Conservation (phyloP, 768 basidiomycete genomes). For the Macrocybe gigantea region DNA sequence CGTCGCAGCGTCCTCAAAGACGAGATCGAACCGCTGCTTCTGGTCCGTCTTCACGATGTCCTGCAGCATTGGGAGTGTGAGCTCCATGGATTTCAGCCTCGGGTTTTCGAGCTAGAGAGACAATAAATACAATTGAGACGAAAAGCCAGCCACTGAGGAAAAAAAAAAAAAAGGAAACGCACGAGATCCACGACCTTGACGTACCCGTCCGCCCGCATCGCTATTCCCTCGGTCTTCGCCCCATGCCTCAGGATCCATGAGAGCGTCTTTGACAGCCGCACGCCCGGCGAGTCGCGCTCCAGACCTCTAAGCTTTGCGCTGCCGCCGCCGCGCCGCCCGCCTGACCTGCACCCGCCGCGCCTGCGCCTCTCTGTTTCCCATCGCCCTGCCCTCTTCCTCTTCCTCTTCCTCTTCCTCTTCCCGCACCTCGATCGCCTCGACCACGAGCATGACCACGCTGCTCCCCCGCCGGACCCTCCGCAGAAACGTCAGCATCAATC, state of each 20-base stretch:
- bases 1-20: conserved; percentile 40
- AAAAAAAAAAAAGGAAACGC: conserved; percentile 21
- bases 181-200: conserved; percentile 81
- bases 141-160: neutral
- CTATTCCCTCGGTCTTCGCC: conserved; percentile 66
- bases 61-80: conserved; percentile 51
- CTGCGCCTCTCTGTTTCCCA: conserved; percentile 6
- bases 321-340: conserved; percentile 3
- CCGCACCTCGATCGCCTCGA: neutral
- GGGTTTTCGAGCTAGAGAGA: conserved; percentile 42
- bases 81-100: conserved; percentile 45
- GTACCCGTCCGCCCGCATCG: conserved; percentile 82
- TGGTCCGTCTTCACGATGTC: conserved; percentile 61
- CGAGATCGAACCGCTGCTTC: conserved; percentile 61
- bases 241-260: conserved; percentile 93
- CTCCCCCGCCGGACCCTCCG: no score
- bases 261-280: conserved; percentile 77
- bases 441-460: no score
- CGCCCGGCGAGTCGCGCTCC: conserved; percentile 58
- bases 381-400: conserved; percentile 6
- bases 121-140: neutral
- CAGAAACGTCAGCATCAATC: no score
- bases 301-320: conserved; percentile 50
- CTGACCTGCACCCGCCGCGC: neutral
- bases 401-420: neutral